Percentiles rank a stretch among this genome's conserved stretches.
phyloP scores from a whole-genome alignment of 768 basidiomycete genomes.

The Boletales sp. region DNA sequence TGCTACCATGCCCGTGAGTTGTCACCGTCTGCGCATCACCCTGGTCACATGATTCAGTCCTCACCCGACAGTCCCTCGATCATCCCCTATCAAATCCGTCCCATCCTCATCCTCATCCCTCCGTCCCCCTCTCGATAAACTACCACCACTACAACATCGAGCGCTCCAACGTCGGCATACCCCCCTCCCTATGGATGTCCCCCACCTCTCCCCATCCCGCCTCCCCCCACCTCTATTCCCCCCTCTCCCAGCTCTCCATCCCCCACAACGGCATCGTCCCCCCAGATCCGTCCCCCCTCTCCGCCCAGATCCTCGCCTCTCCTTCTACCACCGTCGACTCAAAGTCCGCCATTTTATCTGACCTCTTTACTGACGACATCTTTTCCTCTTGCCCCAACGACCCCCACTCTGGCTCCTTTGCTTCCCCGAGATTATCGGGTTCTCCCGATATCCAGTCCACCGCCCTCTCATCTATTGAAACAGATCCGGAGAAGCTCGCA shows the following conservation, averaged over 20 bases:
- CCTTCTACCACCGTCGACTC: constrained; percentile 47
- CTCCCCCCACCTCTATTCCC: constrained; percentile 39
- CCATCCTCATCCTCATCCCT: constrained; percentile 13
- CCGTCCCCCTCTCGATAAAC: constrained; percentile 17
- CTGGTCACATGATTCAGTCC: not conserved
- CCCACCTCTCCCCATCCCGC: constrained; percentile 50
- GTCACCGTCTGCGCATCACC: not conserved
- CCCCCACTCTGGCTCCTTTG: constrained; percentile 48
- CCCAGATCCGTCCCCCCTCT: constrained; percentile 31
- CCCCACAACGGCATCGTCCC: constrained; percentile 30
- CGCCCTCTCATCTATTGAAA: constrained; percentile 39
- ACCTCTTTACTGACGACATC: constrained; percentile 69
- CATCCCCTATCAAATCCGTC: constrained; percentile 12
- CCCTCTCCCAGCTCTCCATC: constrained; percentile 37
- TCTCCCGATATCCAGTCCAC: constrained; percentile 61
- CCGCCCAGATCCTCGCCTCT: constrained; percentile 26
- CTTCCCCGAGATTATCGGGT: constrained; percentile 63
- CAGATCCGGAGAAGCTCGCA: constrained; percentile 62
- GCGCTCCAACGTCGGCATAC: constrained; percentile 52
- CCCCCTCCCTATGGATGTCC: constrained; percentile 86
- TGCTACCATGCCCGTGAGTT: constrained; percentile 12
- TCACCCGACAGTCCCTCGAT: constrained; percentile 5
- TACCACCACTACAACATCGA: constrained; percentile 36
- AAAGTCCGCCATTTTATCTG: constrained; percentile 62
- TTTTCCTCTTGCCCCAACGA: constrained; percentile 37